A percentile compares a stretch with the other conserved stretches of the same genome.
These are phyloP conservation scores for Fusarium paranaense DNA, from an alignment of 2,329 filamentous ascomycete genomes.

Conservation along the genomic window DNA sequence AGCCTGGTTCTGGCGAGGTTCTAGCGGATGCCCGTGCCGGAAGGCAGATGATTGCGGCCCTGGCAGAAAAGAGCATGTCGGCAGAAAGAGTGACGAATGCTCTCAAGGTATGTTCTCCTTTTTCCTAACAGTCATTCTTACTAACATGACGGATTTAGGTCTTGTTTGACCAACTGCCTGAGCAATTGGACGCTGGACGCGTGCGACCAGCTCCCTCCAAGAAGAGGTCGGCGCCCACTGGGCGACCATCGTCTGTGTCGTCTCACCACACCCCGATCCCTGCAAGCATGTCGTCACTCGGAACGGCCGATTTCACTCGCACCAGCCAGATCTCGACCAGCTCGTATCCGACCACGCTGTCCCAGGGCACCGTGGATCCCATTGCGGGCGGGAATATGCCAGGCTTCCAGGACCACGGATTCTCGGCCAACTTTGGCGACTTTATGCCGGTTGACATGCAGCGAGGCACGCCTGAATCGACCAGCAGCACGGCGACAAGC, in stretches of 20 bases:
- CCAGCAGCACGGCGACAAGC: slow-evolving; percentile 54
- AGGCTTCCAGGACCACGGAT: slow-evolving; percentile 51
- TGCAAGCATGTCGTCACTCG: slow-evolving; percentile 48
- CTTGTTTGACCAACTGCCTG: slow-evolving; percentile 86
- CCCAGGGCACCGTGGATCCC: slow-evolving; percentile 50
- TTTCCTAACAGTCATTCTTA: slow-evolving; percentile 9
- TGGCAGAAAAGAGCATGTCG: slow-evolving; percentile 87
- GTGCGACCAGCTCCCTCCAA: slow-evolving; percentile 57
- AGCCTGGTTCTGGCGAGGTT: slow-evolving; percentile 80
- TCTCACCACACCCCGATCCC: slow-evolving; percentile 46
- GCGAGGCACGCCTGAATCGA: slow-evolving; percentile 57
- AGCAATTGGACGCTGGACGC: slow-evolving; percentile 69
- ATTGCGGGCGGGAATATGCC: slow-evolving; percentile 46
- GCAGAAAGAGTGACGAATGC: slow-evolving; percentile 87
- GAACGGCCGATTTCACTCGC: slow-evolving; percentile 50
- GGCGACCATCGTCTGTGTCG: slow-evolving; percentile 47
- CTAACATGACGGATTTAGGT: slow-evolving; percentile 60
- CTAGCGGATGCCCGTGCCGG: slow-evolving; percentile 87
- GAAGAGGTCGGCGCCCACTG: slow-evolving; percentile 65
- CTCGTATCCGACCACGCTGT: slow-evolving; percentile 42
- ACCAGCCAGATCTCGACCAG: slow-evolving; percentile 45
- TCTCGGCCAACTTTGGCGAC: slow-evolving; percentile 57
- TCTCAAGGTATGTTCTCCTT: slow-evolving; percentile 71
- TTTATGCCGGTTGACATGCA: slow-evolving; percentile 60
- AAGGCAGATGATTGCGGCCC: slow-evolving; percentile 80